Evolutionary conservation across 352 stramenopile species (phyloP).

Genomic region (Pythium phragmitis): DNA sequence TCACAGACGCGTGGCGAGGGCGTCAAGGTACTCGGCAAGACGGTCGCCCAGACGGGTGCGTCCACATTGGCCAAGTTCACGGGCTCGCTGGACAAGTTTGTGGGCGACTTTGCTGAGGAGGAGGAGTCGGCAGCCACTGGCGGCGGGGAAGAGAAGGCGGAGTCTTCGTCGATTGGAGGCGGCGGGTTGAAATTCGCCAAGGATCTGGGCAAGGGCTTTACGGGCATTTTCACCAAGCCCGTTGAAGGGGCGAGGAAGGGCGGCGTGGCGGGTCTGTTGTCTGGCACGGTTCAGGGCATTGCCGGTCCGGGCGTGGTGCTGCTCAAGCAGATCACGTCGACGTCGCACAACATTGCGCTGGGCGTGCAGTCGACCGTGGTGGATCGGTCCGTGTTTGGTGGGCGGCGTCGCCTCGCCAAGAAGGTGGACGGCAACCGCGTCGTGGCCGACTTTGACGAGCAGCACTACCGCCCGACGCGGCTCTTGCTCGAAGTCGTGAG

Average conservation of each 20-base stretch:
- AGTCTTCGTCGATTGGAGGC: conserved; percentile 40
- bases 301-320: conserved; percentile 78
- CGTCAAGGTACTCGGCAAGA: conserved; percentile 86
- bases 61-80: conserved; percentile 83
- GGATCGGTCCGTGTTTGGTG: conserved; percentile 75
- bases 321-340: conserved; percentile 83
- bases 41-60: conserved; percentile 72
- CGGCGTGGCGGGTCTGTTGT: conserved; percentile 72
- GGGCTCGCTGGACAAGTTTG: conserved; percentile 83
- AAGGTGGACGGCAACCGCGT: conserved; percentile 65
- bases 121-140: conserved; percentile 24
- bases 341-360: conserved; percentile 71
- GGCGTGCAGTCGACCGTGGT: conserved; percentile 81
- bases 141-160: conserved; percentile 26
- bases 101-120: conserved; percentile 74
- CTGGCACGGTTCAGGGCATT: conserved; percentile 78
- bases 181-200: conserved; percentile 77
- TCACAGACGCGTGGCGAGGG: conserved; percentile 81
- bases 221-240: conserved; percentile 86
- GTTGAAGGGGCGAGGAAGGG: conserved; percentile 79
- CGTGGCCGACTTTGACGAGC: conserved; percentile 62
- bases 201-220: conserved; percentile 81
- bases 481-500: conserved; percentile 69
- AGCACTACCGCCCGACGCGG: conserved; percentile 57
- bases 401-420: conserved; percentile 66